A percentile compares a stretch with the other conserved stretches of the same genome.
These are phyloP conservation scores for Verticillium alfalfae DNA, from an alignment of 2,329 filamentous ascomycete genomes.

Conservation along the genomic window DNA sequence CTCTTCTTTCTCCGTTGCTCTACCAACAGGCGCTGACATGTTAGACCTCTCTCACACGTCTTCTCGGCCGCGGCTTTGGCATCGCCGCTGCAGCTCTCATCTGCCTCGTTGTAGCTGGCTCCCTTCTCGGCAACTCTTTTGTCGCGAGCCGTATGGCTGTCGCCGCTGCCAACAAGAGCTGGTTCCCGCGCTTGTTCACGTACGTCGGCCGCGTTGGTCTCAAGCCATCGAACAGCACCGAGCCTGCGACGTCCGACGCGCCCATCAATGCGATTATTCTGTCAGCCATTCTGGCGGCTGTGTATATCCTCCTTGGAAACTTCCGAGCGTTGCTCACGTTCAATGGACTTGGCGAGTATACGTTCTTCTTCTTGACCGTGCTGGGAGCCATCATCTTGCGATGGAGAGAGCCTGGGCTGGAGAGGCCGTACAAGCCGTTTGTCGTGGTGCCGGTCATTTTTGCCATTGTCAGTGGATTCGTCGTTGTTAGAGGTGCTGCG, in stretches of 20 bases:
- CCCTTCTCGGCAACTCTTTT: conserved; percentile 58
- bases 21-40: conserved; percentile 3
- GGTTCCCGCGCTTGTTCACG: conserved; percentile 41
- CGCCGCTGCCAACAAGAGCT: conserved; percentile 47
- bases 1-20: background rate
- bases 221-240: background rate
- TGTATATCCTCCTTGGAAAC: conserved; percentile 56
- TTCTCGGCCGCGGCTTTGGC: conserved; percentile 48
- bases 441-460: conserved; percentile 47
- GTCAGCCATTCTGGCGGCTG: conserved; percentile 39
- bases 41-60: conserved; percentile 48
- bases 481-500: conserved; percentile 51
- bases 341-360: conserved; percentile 54
- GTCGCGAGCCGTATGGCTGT: conserved; percentile 57
- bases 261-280: conserved; percentile 50
- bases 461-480: conserved; percentile 52
- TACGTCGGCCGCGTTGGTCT: conserved; percentile 37
- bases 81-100: conserved; percentile 50
- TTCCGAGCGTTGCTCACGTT: conserved; percentile 58
- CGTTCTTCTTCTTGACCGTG: conserved; percentile 60
- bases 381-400: conserved; percentile 52
- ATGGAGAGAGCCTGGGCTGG: conserved; percentile 47
- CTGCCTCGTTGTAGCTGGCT: conserved; percentile 56
- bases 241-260: conserved; percentile 32
- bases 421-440: conserved; percentile 50